phyloP scores from a whole-genome alignment of 1,284 basidiomycete genomes.

The Paramarasmius palmivorus region DNA sequence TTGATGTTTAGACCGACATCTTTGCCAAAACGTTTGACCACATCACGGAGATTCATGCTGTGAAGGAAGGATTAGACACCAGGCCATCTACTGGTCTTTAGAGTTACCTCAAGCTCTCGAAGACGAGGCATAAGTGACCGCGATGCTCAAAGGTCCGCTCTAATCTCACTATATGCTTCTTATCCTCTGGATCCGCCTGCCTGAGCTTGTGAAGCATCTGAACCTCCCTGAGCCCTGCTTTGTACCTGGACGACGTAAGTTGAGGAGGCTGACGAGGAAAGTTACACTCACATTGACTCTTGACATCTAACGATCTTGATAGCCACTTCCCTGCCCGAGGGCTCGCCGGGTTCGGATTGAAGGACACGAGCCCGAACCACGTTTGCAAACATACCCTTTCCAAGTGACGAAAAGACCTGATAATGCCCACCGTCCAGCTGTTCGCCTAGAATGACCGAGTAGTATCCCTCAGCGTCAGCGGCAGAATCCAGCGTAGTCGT shows the following conservation, averaged over 20 bases:
- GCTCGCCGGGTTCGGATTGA: constrained; percentile 64
- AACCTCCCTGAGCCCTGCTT: constrained; percentile 92
- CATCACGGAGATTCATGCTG: constrained; percentile 98
- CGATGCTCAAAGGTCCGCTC: constrained; percentile 96
- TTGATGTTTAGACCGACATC: constrained; percentile 95
- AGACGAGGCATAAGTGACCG: constrained; percentile 95
- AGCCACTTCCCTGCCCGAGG: constrained; percentile 81
- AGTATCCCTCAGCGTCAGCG: constrained; percentile 93
- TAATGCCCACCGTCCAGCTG: constrained; percentile 91
- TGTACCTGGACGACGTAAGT: constrained; percentile 64
- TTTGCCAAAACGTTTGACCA: constrained; percentile 98
- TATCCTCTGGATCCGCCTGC: constrained; percentile 93
- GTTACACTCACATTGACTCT: constrained; percentile 85
- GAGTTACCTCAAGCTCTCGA: constrained; percentile 88
- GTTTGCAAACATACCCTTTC: constrained; percentile 98
- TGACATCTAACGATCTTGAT: constrained; percentile 98
- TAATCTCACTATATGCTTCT: constrained; percentile 91
- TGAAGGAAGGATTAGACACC: too few species aligned
- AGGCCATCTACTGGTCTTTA: too few species aligned
- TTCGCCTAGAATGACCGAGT: constrained; percentile 93
- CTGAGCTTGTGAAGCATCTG: constrained; percentile 86
- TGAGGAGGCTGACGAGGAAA: constrained; percentile 3
- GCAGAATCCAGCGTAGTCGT: constrained; percentile 73
- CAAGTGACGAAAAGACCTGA: constrained; percentile 92
- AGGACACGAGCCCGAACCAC: constrained; percentile 91